Conservation (phyloP, 352 stramenopile species). For the Pythium myriotylum region DNA sequence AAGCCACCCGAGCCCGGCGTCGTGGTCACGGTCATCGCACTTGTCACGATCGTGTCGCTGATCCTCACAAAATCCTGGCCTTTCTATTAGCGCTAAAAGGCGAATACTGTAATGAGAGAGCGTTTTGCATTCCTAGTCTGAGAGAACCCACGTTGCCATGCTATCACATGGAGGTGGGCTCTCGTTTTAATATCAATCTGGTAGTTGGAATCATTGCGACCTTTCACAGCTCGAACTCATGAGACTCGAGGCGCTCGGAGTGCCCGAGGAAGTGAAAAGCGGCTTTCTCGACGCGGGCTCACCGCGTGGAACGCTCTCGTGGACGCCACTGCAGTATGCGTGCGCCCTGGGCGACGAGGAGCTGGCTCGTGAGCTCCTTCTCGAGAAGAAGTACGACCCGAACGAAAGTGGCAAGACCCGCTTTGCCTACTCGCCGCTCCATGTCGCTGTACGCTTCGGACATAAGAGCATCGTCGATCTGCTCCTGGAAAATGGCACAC, state of each 20-base stretch:
- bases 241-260: constrained; percentile 43
- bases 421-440: constrained; percentile 63
- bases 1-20: constrained; percentile 66
- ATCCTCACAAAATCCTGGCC: constrained; percentile 80
- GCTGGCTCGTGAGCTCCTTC: constrained; percentile 42
- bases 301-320: constrained; percentile 52
- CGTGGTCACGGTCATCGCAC: constrained; percentile 47
- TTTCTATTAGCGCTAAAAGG: constrained; percentile 75
- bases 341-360: constrained; percentile 65
- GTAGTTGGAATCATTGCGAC: constrained; percentile 4
- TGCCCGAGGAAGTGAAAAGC: constrained; percentile 32
- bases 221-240: constrained; percentile 29
- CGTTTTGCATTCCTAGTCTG: no score
- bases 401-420: constrained; percentile 42
- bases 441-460: constrained; percentile 68
- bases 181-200: no score
- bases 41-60: constrained; percentile 68
- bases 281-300: constrained; percentile 57
- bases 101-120: no score
- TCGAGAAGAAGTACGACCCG: constrained; percentile 22
- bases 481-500: constrained; percentile 36
- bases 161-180: no score
- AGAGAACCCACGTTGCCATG: no score
- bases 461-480: constrained; percentile 54
- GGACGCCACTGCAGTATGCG: constrained; percentile 80